A percentile compares a stretch with the other conserved stretches of the same genome.
Evolutionary conservation across 1,284 basidiomycete genomes (phyloP).

Genomic region (Apiotrichum akiyoshidainum): DNA sequence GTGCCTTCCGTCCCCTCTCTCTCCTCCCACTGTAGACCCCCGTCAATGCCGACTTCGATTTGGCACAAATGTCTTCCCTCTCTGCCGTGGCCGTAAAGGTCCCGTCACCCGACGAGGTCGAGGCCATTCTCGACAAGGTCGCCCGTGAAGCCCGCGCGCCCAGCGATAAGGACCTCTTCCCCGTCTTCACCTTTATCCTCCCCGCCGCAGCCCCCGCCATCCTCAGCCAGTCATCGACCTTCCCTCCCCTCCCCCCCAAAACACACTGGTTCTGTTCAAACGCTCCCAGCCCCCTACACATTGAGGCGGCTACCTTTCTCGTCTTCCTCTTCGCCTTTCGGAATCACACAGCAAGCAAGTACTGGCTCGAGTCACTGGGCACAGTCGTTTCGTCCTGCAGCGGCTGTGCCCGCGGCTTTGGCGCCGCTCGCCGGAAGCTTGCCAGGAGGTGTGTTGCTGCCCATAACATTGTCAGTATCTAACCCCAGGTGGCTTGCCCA

Average conservation of each 20-base stretch:
- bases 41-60: too few species aligned
- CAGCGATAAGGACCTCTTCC: conserved; percentile 56
- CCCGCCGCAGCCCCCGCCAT: conserved; percentile 10
- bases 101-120: conserved; percentile 20
- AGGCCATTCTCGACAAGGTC: conserved; percentile 36
- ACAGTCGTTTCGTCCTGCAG: conserved; percentile 62
- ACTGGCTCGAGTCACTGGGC: conserved; percentile 62
- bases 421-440: conserved; percentile 58
- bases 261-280: conserved; percentile 44
- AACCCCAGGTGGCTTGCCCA: conserved; percentile 41
- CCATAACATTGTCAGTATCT: conserved; percentile 52
- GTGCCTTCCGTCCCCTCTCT: too few species aligned
- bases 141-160: conserved; percentile 27
- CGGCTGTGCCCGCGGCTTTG: conserved; percentile 65
- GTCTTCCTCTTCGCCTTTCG: conserved; percentile 75
- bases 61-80: too few species aligned
- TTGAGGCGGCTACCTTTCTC: conserved; percentile 66
- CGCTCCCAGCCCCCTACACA: conserved; percentile 23
- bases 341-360: conserved; percentile 40
- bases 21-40: too few species aligned
- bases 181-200: conserved; percentile 59
- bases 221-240: conserved; percentile 9
- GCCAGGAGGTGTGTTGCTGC: conserved; percentile 59
- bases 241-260: conserved; percentile 7
- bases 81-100: too few species aligned